A percentile compares a stretch with the other conserved stretches of the same genome.
Conservation (phyloP, 352 stramenopile species). For the Globisporangium lucens region DNA sequence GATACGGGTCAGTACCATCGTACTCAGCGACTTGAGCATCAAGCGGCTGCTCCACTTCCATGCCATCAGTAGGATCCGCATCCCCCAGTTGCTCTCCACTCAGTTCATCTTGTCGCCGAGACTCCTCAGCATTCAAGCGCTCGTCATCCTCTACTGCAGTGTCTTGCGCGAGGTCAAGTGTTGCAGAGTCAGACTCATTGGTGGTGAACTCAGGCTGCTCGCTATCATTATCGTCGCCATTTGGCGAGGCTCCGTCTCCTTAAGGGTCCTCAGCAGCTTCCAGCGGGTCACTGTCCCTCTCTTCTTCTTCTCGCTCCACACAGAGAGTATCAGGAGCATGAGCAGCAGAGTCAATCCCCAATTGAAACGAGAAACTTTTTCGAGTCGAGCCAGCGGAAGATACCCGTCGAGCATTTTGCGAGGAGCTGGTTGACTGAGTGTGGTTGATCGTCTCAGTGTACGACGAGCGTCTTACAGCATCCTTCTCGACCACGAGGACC, state of each 20-base stretch:
- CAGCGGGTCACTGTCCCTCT: background rate
- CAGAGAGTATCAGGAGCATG: background rate
- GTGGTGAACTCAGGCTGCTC: background rate
- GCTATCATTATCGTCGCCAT: background rate
- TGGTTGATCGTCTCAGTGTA: background rate
- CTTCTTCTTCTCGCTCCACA: background rate
- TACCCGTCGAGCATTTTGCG: slow-evolving; percentile 3
- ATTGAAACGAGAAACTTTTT: background rate
- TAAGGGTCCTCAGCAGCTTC: background rate
- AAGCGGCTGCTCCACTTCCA: background rate
- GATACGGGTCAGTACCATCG: background rate
- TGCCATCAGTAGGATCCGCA: background rate
- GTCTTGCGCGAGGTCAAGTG: background rate
- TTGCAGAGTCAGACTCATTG: background rate
- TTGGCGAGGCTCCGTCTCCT: background rate
- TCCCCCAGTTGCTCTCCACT: background rate
- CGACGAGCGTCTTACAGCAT: slow-evolving; percentile 2
- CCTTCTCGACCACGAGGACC: background rate
- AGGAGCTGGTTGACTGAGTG: background rate
- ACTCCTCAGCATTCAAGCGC: background rate
- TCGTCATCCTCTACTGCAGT: background rate
- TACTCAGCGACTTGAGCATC: background rate
- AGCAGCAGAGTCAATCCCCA: background rate
- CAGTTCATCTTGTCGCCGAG: background rate
- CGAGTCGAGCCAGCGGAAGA: slow-evolving; percentile 17